phyloP scores from a whole-genome alignment of 2,329 filamentous ascomycete species.

The Exophiala phaeomuriformis region DNA sequence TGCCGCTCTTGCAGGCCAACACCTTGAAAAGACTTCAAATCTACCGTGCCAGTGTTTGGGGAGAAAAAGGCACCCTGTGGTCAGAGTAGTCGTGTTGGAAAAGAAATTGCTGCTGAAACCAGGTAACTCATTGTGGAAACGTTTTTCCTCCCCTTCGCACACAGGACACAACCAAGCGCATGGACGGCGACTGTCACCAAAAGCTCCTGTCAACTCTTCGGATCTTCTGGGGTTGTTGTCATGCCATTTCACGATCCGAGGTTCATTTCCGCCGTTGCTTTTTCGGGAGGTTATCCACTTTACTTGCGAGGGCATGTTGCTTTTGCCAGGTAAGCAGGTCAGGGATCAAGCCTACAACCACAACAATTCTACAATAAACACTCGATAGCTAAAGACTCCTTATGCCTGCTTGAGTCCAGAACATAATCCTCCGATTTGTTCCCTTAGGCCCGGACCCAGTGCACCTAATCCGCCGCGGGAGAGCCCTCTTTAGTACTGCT shows the following conservation, averaged over 20 bases:
- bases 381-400: no score
- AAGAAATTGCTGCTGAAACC: no score
- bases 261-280: neutral
- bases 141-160: no score
- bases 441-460: neutral
- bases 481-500: neutral
- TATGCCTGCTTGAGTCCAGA: neutral
- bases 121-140: no score
- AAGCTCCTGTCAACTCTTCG: neutral
- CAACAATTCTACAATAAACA: neutral
- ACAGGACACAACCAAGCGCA: neutral
- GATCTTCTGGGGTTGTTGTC: neutral
- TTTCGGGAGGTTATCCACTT: neutral
- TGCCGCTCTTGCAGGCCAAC: no score
- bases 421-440: neutral
- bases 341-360: no score
- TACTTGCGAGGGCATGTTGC: no score
- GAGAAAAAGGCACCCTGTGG: no score
- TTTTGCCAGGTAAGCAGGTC: no score
- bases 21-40: no score
- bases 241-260: neutral
- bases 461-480: neutral
- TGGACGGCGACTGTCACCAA: neutral
- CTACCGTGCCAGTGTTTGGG: no score
- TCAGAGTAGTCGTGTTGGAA: no score